Base-by-base conservation (phyloP, 495 filamentous ascomycete genomes). In the Apodospora peruviana region DNA sequence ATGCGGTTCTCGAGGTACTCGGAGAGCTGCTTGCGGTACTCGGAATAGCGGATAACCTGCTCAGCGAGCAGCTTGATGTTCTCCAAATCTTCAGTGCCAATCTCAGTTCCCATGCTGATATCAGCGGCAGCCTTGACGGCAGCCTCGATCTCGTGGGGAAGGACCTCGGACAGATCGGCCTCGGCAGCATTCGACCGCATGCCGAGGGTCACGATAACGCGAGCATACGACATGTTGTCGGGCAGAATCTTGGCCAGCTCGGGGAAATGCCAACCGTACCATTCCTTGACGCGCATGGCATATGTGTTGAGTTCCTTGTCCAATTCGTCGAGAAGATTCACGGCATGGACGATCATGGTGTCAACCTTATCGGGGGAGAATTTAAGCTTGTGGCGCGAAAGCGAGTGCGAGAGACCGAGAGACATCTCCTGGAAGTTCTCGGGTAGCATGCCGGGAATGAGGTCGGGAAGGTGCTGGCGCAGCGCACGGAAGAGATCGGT, bases 261-360 rank as follows among this genome's bases (percentile, higher is more conserved):
- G 19, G 93, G 93, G 75, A 97, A 99, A 72, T 97, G 94, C 93
- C 93, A 99, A 48, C 93, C 93, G 60, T 99, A 99, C 93, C 93
- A 99, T 70, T 99, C 93, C 82, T 96, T 96, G 43, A 96, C 90
- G 62, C 93, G 78, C 93, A 99, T 99, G 56, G 93, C 94, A 60
- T 95, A 96, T 54, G 84, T 91, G 72, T 99, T 99, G 42, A 99
- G 74, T 67, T 99, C 94, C 77, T 99, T 99, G 75, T 99, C 93
- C 35, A 97, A 72, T 56, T 97, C 93, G 66, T 99, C 93, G 19
- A 99, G 76, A 40, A 96, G 82, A 21, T 84, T 83, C 58, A 98
- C 95, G 47, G 93, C 89, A 70, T 97, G 93, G 34, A 99, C 88
- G 56, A 99, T 95, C 93, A 99, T 99, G 44, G 90, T 91, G 59